Percentiles rank a stretch among this genome's conserved stretches.
Conservation (phyloP, 2,329 filamentous ascomycete genomes). For the Chaetomium globosum region DNA sequence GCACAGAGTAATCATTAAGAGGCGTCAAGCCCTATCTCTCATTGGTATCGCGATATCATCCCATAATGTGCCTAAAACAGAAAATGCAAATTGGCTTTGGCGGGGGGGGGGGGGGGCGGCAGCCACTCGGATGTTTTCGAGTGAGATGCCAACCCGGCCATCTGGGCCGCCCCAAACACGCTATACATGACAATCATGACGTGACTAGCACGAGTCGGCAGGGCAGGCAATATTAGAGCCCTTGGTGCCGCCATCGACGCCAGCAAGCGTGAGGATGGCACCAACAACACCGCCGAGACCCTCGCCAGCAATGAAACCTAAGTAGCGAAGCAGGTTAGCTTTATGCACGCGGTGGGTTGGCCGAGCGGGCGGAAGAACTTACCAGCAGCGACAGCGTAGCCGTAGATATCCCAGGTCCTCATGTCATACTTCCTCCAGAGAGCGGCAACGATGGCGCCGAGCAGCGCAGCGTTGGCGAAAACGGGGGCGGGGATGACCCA, state of each 20-base stretch:
- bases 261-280: constrained; percentile 36
- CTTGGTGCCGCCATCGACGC: constrained; percentile 33
- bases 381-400: constrained; percentile 55
- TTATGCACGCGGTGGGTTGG: neutral
- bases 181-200: constrained; percentile 2
- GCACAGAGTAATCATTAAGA: constrained; percentile 15
- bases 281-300: constrained; percentile 63
- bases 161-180: neutral
- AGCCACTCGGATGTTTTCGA: neutral
- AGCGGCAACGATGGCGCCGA: constrained; percentile 56
- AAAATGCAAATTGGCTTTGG: constrained; percentile 5
- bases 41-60: constrained; percentile 25
- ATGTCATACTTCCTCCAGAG: constrained; percentile 59
- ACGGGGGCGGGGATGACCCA: constrained; percentile 60
- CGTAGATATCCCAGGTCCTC: constrained; percentile 58
- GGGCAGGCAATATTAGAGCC: constrained; percentile 37
- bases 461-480: constrained; percentile 61
- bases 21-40: constrained; percentile 20
- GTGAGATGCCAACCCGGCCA: neutral
- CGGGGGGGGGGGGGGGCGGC: neutral
- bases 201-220: constrained; percentile 31
- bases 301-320: constrained; percentile 65
- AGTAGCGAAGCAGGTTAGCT: constrained; percentile 38
- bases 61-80: constrained; percentile 13
- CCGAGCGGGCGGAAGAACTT: constrained; percentile 6